Evolutionary conservation across 2,329 filamentous ascomycete species (phyloP).

Genomic region (Trichoderma polysporum): DNA sequence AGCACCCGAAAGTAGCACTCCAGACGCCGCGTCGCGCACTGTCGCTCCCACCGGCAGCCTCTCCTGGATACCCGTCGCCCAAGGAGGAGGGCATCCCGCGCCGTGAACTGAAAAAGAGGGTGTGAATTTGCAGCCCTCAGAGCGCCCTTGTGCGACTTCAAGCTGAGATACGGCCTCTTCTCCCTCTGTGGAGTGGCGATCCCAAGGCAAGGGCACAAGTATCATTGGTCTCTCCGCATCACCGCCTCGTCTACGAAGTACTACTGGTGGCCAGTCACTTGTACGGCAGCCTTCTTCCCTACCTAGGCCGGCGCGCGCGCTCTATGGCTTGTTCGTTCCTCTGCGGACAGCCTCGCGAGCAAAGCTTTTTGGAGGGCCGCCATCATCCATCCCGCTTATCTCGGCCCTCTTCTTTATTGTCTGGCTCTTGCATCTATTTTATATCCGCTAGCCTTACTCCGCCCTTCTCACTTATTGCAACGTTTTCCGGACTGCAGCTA

Average conservation of each 20-base stretch:
- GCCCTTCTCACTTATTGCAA: not conserved
- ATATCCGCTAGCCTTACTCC: not conserved
- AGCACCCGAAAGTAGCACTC: not conserved
- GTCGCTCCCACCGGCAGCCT: not conserved
- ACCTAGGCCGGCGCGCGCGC: not conserved
- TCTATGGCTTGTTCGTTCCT: not conserved
- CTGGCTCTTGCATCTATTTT: not conserved
- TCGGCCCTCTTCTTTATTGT: not conserved
- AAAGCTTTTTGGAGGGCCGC: not conserved
- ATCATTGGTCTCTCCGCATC: constrained; percentile 25
- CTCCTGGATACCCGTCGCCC: not conserved
- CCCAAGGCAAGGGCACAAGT: constrained; percentile 19
- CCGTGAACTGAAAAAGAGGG: not conserved
- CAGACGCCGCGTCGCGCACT: not conserved
- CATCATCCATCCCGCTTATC: not conserved
- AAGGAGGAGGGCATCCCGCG: not conserved
- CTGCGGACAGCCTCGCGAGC: not conserved
- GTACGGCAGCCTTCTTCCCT: not conserved
- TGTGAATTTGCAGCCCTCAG: constrained; percentile 1
- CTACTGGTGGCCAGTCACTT: constrained; percentile 3
- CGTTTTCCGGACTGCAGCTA: not conserved
- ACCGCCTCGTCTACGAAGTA: constrained; percentile 14
- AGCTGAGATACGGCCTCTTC: constrained; percentile 18
- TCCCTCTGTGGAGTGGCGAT: constrained; percentile 14
- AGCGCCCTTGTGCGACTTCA: constrained; percentile 19